These are phyloP conservation scores for Amylostereum areolatum DNA, from an alignment of 1,284 basidiomycete species.

Conservation along the genomic window DNA sequence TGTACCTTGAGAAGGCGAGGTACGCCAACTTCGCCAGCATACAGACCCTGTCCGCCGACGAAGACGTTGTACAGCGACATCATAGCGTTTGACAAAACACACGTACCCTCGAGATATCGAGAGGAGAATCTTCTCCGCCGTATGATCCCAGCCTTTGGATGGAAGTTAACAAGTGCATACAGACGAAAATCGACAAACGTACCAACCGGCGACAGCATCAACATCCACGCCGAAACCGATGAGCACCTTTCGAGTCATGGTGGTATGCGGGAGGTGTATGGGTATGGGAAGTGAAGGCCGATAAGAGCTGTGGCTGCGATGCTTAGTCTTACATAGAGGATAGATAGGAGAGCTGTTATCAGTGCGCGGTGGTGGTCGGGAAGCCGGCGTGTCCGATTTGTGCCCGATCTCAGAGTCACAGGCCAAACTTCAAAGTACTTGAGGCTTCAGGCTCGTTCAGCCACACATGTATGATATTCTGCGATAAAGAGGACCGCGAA, in stretches of 20 bases:
- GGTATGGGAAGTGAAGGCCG: too few relatives aligned
- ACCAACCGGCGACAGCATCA: constrained; percentile 28
- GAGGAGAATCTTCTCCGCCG: constrained; percentile 60
- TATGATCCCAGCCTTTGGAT: constrained; percentile 57
- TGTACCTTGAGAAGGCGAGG: constrained; percentile 52
- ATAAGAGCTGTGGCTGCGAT: too few relatives aligned
- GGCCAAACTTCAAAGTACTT: too few relatives aligned
- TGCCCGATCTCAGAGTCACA: too few relatives aligned
- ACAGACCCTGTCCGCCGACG: constrained; percentile 44
- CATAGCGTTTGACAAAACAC: background rate
- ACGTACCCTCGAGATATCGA: constrained; percentile 55
- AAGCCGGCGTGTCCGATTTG: too few relatives aligned
- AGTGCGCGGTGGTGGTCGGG: too few relatives aligned
- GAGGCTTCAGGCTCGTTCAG: too few relatives aligned
- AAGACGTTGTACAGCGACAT: background rate
- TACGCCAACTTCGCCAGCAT: constrained; percentile 68
- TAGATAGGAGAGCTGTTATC: too few relatives aligned
- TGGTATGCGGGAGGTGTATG: too few relatives aligned
- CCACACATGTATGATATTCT: too few relatives aligned
- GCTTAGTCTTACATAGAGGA: too few relatives aligned
- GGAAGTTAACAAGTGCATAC: background rate
- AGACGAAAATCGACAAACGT: background rate
- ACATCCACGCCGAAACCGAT: constrained; percentile 30
- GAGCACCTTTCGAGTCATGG: constrained; percentile 24
- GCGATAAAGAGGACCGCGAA: too few relatives aligned